Conservation (phyloP, 345 rosid genomes). For the Noccaea bulbosa region DNA sequence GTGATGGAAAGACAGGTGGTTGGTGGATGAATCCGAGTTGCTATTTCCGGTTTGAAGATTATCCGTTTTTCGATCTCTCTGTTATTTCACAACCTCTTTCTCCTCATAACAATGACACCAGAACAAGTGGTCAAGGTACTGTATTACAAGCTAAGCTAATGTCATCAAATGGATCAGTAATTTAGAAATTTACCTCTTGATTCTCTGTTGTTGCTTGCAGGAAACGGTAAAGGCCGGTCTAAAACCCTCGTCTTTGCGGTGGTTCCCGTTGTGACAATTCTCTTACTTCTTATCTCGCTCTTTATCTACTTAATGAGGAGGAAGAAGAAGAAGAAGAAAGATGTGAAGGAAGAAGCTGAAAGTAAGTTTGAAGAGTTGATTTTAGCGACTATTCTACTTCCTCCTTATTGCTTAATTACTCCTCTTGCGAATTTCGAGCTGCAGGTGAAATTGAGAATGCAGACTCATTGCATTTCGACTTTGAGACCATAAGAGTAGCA, state of each 20-base stretch:
- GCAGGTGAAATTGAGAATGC: constrained; percentile 34
- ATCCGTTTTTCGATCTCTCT: constrained; percentile 24
- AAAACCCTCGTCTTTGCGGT: constrained; percentile 13
- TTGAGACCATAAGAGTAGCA: constrained; percentile 38
- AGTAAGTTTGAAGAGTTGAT: constrained; percentile 12
- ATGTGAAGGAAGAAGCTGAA: neutral
- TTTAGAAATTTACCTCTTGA: neutral
- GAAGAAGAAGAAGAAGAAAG: constrained; percentile 12
- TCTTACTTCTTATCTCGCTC: constrained; percentile 15
- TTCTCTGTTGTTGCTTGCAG: constrained; percentile 5
- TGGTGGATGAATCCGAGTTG: constrained; percentile 47
- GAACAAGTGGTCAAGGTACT: constrained; percentile 25
- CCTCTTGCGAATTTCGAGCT: neutral
- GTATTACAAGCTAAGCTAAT: constrained; percentile 9
- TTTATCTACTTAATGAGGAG: constrained; percentile 16
- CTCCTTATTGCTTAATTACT: neutral
- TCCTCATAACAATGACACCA: constrained; percentile 11
- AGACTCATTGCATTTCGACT: constrained; percentile 41
- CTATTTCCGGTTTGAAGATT: constrained; percentile 45
- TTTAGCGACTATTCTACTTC: neutral
- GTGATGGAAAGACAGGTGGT: constrained; percentile 40
- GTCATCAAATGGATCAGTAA: neutral
- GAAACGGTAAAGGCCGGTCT: constrained; percentile 6
- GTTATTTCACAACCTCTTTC: constrained; percentile 17
- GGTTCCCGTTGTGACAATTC: neutral